phyloP scores from a whole-genome alignment of 371 early-diverging fungal genomes.

The Mucor ambiguus region DNA sequence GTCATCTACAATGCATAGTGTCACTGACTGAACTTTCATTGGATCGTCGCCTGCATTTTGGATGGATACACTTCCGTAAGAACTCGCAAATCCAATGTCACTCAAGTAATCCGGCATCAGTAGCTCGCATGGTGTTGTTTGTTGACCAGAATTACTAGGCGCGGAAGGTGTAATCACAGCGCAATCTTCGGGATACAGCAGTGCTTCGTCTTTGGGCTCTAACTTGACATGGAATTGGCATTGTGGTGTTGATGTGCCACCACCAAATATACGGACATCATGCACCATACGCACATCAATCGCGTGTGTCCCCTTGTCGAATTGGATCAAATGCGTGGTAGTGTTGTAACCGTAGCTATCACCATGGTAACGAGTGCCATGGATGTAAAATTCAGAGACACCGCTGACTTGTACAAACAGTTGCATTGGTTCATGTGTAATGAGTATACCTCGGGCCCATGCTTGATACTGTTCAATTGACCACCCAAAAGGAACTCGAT shows the following conservation, averaged over 20 bases:
- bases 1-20: constrained; percentile 20
- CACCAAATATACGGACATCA: constrained; percentile 70
- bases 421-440: constrained; percentile 13
- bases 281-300: constrained; percentile 59
- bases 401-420: constrained; percentile 44
- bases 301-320: constrained; percentile 47
- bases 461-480: constrained; percentile 56
- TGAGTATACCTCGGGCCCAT: constrained; percentile 48
- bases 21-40: constrained; percentile 11
- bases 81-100: constrained; percentile 25
- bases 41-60: constrained; percentile 20
- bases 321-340: constrained; percentile 38
- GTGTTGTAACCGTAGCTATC: constrained; percentile 49
- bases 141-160: too few species aligned
- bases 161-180: not conserved
- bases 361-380: constrained; percentile 40
- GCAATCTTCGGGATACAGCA: constrained; percentile 17
- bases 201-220: constrained; percentile 2
- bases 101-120: constrained; percentile 27
- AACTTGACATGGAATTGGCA: constrained; percentile 32
- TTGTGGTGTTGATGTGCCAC: constrained; percentile 53
- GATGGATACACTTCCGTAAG: constrained; percentile 22
- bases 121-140: constrained; percentile 4
- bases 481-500: constrained; percentile 60
- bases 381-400: constrained; percentile 49